A percentile compares a stretch with the other conserved stretches of the same genome.
These are phyloP conservation scores for Melocanna baccifera DNA, from an alignment of 176 grass and related monocot species.

Conservation along the genomic window DNA sequence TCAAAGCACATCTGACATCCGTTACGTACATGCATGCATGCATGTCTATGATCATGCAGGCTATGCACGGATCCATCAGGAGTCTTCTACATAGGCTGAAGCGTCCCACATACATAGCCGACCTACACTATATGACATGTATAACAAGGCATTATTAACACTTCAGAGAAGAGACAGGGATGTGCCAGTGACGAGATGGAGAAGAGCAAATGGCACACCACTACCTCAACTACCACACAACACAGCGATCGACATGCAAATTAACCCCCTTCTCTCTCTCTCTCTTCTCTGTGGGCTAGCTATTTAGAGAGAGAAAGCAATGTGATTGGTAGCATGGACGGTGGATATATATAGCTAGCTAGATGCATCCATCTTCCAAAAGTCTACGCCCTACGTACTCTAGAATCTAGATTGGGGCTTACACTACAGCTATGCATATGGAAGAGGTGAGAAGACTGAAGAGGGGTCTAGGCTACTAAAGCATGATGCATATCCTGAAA, in stretches of 20 bases:
- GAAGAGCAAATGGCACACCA: conserved; percentile 32
- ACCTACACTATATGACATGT: conserved; percentile 25
- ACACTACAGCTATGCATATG: conserved; percentile 8
- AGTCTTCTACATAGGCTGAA: conserved; percentile 29
- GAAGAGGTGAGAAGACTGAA: neutral
- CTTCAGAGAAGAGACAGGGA: conserved; percentile 31
- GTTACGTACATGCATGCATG: neutral
- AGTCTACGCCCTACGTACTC: conserved; percentile 29
- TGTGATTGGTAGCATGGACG: conserved; percentile 35
- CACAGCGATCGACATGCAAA: neutral
- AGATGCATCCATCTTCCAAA: neutral
- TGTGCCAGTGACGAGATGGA: conserved; percentile 32
- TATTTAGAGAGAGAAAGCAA: conserved; percentile 12
- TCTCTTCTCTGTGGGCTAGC: neutral
- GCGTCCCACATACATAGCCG: conserved; percentile 22
- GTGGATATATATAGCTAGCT: conserved; percentile 3
- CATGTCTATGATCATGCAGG: neutral
- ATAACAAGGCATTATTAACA: conserved; percentile 25
- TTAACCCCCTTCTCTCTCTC: neutral
- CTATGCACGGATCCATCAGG: conserved; percentile 10
- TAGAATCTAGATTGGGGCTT: conserved; percentile 26
- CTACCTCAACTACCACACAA: conserved; percentile 16
- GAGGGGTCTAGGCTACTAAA: neutral
- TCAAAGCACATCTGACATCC: conserved; percentile 11
- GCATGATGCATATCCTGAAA: neutral